Base-by-base conservation (phyloP, 352 stramenopile species). In the Pythium brachiatum region DNA sequence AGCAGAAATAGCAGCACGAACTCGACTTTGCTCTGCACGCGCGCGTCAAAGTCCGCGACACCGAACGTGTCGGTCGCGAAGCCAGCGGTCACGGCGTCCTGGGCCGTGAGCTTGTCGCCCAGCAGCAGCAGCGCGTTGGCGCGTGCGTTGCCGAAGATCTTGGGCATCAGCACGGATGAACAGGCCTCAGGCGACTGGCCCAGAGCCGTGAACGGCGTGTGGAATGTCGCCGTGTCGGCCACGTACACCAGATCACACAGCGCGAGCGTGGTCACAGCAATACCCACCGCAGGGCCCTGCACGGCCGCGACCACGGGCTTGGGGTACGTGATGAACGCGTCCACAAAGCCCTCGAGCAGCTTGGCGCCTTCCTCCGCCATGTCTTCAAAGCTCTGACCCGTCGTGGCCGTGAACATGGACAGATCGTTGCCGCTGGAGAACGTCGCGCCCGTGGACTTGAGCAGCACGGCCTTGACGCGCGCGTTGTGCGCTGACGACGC, bases 341-440 rank as follows among this genome's bases (percentile, higher is more conserved):
- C 62, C 21, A 90, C 77, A 32, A 92, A 89, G 57, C 75, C 62
- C 57, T 89, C 78, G 31, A 88, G 77, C 23, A 83, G 60, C 55
- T 73, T 72, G 3, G 73, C 79, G 25, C 74, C 83, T 12, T 85
- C 74, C 9, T 81, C 76, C 3, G 83, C 82, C 66, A 90, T 79
- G 5, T 76, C 54, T 38, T 93, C 80, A 39, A 88, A 75, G 26
- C 69, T 76, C 29, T 87, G 62, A 9, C 77, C 66, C 41, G 74
- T 72, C 31, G 84, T 78, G 46, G 68, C 60, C 39, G 81, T 83
- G 68, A 94, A 94, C 78, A 90, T 90, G 18, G 79, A 86, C 25
- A 96, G 64, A 56, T 97, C 88, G 43, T 95, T 96, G 44, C 92
- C 92, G 64, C 83, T 96, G 18, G 87, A 95, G 73, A 97, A 98